These are phyloP conservation scores for Friedmanniomyces simplex DNA, from an alignment of 495 filamentous ascomycete species.

Conservation along the genomic window DNA sequence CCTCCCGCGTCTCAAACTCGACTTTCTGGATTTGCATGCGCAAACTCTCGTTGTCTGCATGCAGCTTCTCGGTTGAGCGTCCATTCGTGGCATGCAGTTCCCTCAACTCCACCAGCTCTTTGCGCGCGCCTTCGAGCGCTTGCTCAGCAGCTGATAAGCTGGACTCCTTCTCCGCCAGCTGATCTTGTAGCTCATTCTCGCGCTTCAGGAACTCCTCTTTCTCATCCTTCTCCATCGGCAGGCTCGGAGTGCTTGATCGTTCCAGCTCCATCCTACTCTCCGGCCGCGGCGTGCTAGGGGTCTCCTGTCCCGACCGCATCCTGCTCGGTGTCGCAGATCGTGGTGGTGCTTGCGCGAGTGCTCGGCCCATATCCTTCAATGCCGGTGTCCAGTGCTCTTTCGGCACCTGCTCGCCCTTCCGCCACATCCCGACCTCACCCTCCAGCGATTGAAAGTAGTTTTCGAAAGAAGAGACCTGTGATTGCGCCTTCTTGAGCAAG, in stretches of 20 bases:
- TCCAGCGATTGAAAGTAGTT: constrained; percentile 76
- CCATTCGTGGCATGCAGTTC: constrained; percentile 69
- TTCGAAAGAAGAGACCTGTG: constrained; percentile 79
- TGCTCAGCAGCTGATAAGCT: constrained; percentile 68
- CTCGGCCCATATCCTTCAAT: constrained; percentile 44
- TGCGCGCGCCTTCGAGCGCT: constrained; percentile 64
- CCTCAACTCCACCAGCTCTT: constrained; percentile 71
- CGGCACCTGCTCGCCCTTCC: constrained; percentile 76
- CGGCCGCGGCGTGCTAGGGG: constrained; percentile 47
- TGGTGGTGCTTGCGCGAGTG: constrained; percentile 46
- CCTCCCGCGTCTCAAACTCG: constrained; percentile 92
- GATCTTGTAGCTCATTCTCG: constrained; percentile 95
- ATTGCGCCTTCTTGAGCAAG: constrained; percentile 81
- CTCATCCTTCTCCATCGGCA: constrained; percentile 90
- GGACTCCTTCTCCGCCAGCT: constrained; percentile 84
- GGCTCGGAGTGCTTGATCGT: constrained; percentile 73
- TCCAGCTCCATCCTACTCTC: constrained; percentile 79
- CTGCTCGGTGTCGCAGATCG: constrained; percentile 77
- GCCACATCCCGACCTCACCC: constrained; percentile 75
- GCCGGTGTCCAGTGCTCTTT: constrained; percentile 70
- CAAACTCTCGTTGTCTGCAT: constrained; percentile 74
- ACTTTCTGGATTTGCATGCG: constrained; percentile 94
- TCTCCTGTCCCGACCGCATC: constrained; percentile 49
- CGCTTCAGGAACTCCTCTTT: constrained; percentile 89
- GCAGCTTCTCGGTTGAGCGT: constrained; percentile 78